These are phyloP conservation scores for Strigomonas oncopelti DNA, from an alignment of 208 protist species.

Conservation along the genomic window DNA sequence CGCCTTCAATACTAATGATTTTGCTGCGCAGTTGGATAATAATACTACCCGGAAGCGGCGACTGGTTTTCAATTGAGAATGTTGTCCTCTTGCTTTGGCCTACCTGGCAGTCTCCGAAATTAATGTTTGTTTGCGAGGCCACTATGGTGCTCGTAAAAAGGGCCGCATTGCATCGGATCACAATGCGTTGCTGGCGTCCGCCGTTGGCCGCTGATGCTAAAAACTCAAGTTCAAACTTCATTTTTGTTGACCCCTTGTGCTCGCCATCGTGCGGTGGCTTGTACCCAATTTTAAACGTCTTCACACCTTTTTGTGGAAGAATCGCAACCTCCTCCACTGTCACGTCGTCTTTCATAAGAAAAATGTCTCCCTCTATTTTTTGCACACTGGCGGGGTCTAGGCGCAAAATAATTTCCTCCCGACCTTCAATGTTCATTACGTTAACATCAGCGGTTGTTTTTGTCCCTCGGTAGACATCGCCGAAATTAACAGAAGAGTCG, in stretches of 20 bases:
- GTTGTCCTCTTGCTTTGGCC: slow-evolving; percentile 72
- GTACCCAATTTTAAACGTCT: slow-evolving; percentile 46
- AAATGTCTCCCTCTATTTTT: slow-evolving; percentile 58
- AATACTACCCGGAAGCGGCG: slow-evolving; percentile 62
- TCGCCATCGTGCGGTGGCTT: slow-evolving; percentile 52
- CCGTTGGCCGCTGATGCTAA: slow-evolving; percentile 26
- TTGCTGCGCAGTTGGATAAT: slow-evolving; percentile 80
- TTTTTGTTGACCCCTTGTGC: slow-evolving; percentile 41
- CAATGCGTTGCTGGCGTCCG: slow-evolving; percentile 44
- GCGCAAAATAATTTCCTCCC: slow-evolving; percentile 48
- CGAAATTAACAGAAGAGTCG: slow-evolving; percentile 65
- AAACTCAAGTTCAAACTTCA: slow-evolving; percentile 79
- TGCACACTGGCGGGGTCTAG: slow-evolving; percentile 36
- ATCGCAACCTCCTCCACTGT: slow-evolving; percentile 60
- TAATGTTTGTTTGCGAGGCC: slow-evolving; percentile 56
- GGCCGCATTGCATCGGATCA: slow-evolving; percentile 60
- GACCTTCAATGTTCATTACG: slow-evolving; percentile 41
- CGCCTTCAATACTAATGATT: slow-evolving; percentile 79
- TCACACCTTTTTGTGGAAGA: slow-evolving; percentile 35
- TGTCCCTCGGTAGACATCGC: slow-evolving; percentile 75
- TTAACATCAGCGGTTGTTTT: slow-evolving; percentile 33
- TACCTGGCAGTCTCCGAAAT: slow-evolving; percentile 83
- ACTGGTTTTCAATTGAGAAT: slow-evolving; percentile 77
- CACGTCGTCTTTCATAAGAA: slow-evolving; percentile 38
- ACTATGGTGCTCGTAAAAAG: slow-evolving; percentile 82